phyloP scores from a whole-genome alignment of 2,329 filamentous ascomycete genomes.

The Sarocladium brachiariae region DNA sequence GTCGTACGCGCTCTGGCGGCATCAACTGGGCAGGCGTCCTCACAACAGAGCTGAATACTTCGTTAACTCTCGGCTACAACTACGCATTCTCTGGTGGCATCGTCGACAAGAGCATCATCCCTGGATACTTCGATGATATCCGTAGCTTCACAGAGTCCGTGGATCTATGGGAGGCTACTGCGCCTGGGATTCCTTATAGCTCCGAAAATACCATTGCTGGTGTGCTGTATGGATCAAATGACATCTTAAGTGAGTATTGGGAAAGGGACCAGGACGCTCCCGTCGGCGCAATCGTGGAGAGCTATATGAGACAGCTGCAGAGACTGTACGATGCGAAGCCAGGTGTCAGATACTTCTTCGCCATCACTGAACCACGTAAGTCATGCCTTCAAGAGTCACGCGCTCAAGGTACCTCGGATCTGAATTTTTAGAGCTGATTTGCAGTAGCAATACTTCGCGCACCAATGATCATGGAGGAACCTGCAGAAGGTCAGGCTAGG shows the following conservation, averaged over 20 bases:
- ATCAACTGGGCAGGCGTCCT: constrained; percentile 43
- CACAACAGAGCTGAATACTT: constrained; percentile 33
- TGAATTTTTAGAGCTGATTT: no score
- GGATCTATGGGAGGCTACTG: constrained; percentile 25
- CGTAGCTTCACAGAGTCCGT: constrained; percentile 43
- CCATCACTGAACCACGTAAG: constrained; percentile 39
- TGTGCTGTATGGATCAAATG: constrained; percentile 51
- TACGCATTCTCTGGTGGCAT: constrained; percentile 45
- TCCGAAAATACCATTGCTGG: constrained; percentile 36
- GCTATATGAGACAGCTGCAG: constrained; percentile 35
- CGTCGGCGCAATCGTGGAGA: constrained; percentile 31
- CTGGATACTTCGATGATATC: constrained; percentile 39
- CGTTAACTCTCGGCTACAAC: constrained; percentile 39
- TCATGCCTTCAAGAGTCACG: no score
- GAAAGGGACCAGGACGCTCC: constrained; percentile 18
- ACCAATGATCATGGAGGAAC: not conserved
- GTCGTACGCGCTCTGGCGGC: constrained; percentile 39
- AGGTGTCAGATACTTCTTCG: constrained; percentile 40
- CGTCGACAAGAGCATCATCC: constrained; percentile 40
- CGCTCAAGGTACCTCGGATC: not conserved
- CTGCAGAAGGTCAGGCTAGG: not conserved
- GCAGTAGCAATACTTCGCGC: not conserved
- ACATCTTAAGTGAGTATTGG: constrained; percentile 44
- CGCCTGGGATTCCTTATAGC: constrained; percentile 28
- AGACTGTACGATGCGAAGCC: constrained; percentile 30